A percentile compares a stretch with the other conserved stretches of the same genome.
phyloP scores from a whole-genome alignment of 1,139 yeast genomes.

The Saccharomycopsis crataegensis region DNA sequence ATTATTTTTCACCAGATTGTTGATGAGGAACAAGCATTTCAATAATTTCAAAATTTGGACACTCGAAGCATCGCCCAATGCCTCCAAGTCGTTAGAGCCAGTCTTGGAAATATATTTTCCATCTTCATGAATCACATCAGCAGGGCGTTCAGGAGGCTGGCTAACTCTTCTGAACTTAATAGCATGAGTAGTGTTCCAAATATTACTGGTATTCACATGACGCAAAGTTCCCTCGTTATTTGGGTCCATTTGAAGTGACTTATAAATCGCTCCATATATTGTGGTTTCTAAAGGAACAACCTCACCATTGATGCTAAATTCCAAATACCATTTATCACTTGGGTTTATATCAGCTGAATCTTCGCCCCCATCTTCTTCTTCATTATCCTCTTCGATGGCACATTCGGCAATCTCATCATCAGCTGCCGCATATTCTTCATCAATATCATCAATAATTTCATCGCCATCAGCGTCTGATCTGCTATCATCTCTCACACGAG shows the following conservation, averaged over 20 bases:
- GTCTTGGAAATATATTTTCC: conserved; percentile 15
- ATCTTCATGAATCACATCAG: conserved; percentile 10
- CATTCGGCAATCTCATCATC: conserved; percentile 12
- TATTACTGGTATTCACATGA: conserved; percentile 37
- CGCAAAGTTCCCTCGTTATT: not conserved
- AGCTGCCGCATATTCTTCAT: conserved; percentile 19
- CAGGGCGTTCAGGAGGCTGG: not conserved
- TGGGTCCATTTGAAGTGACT: conserved; percentile 36
- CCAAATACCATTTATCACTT: conserved; percentile 38
- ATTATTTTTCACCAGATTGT: conserved; percentile 29
- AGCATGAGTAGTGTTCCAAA: conserved; percentile 54
- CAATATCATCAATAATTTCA: conserved; percentile 17
- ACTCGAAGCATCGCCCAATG: conserved; percentile 38
- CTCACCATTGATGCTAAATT: conserved; percentile 57
- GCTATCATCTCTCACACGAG: conserved; percentile 10
- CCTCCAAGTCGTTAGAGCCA: conserved; percentile 29
- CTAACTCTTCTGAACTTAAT: conserved; percentile 44
- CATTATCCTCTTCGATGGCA: not conserved
- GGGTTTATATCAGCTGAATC: conserved; percentile 1
- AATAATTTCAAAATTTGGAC: conserved; percentile 49
- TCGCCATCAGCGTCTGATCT: conserved; percentile 16
- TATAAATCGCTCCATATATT: conserved; percentile 70
- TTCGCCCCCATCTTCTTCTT: conserved; percentile 11
- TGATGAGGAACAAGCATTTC: conserved; percentile 28
- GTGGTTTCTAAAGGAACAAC: conserved; percentile 64